Base-by-base conservation (phyloP, 805 yeast genomes). In the Groenewaldozyma tartarivorans region DNA sequence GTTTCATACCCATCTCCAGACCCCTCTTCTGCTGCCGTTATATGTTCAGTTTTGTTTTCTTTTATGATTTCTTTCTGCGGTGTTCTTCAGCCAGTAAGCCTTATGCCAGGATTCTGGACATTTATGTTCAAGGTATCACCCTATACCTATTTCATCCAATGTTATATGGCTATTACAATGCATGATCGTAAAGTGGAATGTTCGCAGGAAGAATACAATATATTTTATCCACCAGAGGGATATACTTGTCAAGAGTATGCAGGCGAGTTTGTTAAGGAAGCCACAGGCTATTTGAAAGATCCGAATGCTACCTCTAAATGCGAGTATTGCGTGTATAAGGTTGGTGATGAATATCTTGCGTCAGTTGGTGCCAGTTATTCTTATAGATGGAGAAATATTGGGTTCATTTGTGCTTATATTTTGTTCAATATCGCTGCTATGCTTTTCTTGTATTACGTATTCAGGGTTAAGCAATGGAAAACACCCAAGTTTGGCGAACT, bases 101-200 rank as follows among this genome's bases (percentile, higher is more conserved):
- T 67, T 40, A 71, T 82, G 78, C 92, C 94, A 9, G 77, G 83
- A 1, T 84, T 84, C 66, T 84, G 94, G 94, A 76, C 73, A 36
- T 84, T 81, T 57, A 81, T 84, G 87, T 79, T 81, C 72, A 72
- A 81, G 49, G 69, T 68, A 17, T 78, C 84, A 20, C 94, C 70
- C 4, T 71, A 72, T 60, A 81, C 90, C 1, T 84, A 84, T 55
- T 74, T 79, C 57, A 64, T 83, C 44, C 60, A 79, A 48, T 67
- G 74, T 39, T 64, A 80, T 46, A 63, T 77, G 34, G 66, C 63
- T 20, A 61, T 56, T 22, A 66, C 70, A 39, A 62, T 70, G 49
- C 79, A 79, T 48, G 70, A 67, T 30, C 65, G 72, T 47, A 55
- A 59, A 29, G 79, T 82, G 9, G 52, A 44, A 11, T 81, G 88